Percentiles rank a stretch among this genome's conserved stretches.
Conservation (phyloP, 2,329 filamentous ascomycete species). For the Penicillium verrucosum region DNA sequence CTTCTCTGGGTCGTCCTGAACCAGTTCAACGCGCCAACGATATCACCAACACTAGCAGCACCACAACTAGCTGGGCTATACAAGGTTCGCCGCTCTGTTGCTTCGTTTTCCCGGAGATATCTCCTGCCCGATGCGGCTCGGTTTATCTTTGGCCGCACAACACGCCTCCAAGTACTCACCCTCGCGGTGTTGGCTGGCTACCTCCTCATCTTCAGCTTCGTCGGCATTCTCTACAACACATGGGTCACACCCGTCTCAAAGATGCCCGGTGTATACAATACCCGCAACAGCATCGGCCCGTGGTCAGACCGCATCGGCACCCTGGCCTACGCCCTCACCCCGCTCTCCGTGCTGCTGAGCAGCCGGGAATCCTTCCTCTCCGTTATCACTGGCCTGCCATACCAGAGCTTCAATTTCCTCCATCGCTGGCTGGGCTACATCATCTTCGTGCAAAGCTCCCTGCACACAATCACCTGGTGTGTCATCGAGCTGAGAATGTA, state of each 20-base stretch:
- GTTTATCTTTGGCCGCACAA: conserved; percentile 63
- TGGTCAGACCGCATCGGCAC: conserved; percentile 68
- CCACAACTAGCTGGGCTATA: conserved; percentile 6
- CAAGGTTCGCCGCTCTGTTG: conserved; percentile 9
- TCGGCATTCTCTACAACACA: conserved; percentile 64
- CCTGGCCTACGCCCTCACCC: conserved; percentile 70
- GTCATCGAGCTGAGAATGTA: conserved; percentile 65
- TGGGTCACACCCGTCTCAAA: conserved; percentile 68
- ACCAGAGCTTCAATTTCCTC: conserved; percentile 74
- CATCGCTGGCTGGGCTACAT: conserved; percentile 74
- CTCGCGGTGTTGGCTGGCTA: conserved; percentile 59
- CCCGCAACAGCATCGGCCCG: conserved; percentile 62
- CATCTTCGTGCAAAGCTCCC: conserved; percentile 63
- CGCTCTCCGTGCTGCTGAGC: conserved; percentile 64
- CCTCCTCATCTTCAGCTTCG: conserved; percentile 65
- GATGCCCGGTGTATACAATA: conserved; percentile 56
- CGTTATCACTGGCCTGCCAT: conserved; percentile 67
- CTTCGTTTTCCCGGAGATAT: conserved; percentile 46
- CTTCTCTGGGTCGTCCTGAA: conserved; percentile 41
- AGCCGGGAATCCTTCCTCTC: conserved; percentile 68
- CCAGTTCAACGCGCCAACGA: conserved; percentile 7
- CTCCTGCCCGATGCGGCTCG: conserved; percentile 61
- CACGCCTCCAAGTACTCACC: conserved; percentile 64
- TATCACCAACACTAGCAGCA: not conserved
- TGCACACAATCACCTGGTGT: conserved; percentile 71